Base-by-base conservation (phyloP, 805 yeast genomes). In the Starmerella apis region DNA sequence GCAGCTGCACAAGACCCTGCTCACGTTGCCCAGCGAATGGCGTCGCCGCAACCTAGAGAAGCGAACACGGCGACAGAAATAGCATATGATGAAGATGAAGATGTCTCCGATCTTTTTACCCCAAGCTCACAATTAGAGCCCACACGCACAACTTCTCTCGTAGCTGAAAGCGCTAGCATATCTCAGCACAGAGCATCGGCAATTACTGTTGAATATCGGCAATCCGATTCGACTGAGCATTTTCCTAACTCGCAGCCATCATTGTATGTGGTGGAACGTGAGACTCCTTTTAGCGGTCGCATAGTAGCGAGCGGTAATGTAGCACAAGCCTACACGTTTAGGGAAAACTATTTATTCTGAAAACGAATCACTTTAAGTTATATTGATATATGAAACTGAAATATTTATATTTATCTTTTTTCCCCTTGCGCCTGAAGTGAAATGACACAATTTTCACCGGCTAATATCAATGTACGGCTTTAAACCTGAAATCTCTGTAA, bases 311-410 rank as follows among this genome's bases (percentile, higher is more conserved):
- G 44, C 9, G 33, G 44, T 5, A 41, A 41, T 20, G 33, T 25
- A 4, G 27, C 44, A 11, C 44, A 41, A 16, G 44, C 44, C 11
- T 41, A 41, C 33, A 41, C 44, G 23, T 41, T 41, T 27, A 41
- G 44, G 33, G 44, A 41, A 27, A 14, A 18, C 14, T 41, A 41
- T 41, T 41, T 41, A 41, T 41, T 41, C 14, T 41, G 16, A 41
- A 16, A 8, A 20, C 11, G 11, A 35, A 16, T 4, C 23, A 20
- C 16, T 20, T 16, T 20, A 11, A n/a, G n/a, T n/a, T n/a, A 19
- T 11, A 9, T 5, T 37, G 1, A 22, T 20, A 6, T 24, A 24
- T 30, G 43, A 18, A 38, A 38, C n/a, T 31, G 13, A 14, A 31
- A 27, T 13, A 9, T 9, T 13, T 31, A 31, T 31, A n/a, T n/a